phyloP scores from a whole-genome alignment of 331 rosid species.

The Arachis monticola region DNA sequence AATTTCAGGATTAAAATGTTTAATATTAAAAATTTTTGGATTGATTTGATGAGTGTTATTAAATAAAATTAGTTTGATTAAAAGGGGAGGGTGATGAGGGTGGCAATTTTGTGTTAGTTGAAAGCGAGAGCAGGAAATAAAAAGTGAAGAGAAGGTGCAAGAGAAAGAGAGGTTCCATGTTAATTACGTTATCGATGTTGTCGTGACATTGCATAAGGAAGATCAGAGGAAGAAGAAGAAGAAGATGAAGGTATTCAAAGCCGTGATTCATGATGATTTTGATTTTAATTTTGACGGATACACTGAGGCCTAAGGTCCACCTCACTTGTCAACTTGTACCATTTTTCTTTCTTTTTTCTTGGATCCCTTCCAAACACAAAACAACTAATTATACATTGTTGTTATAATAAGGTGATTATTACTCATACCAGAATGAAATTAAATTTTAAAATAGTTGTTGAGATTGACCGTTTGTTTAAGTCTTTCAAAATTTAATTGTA shows the following conservation, averaged over 20 bases:
- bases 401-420: too few species aligned
- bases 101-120: constrained; percentile 20
- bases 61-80: not conserved
- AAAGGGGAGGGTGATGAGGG: constrained; percentile 7
- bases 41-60: constrained; percentile 11
- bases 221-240: not conserved
- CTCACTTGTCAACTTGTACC: not conserved
- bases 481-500: too few species aligned
- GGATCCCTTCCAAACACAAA: too few species aligned
- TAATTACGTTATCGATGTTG: constrained; percentile 43
- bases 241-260: constrained; percentile 9
- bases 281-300: constrained; percentile 24
- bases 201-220: constrained; percentile 14
- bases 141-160: not conserved
- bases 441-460: too few species aligned
- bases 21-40: too few species aligned
- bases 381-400: too few species aligned
- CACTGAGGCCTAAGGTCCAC: constrained; percentile 29
- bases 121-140: constrained; percentile 4
- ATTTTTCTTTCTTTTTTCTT: too few species aligned
- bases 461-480: too few species aligned
- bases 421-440: too few species aligned
- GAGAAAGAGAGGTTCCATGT: constrained; percentile 28
- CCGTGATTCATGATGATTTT: constrained; percentile 34
- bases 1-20: too few species aligned